These are phyloP conservation scores for Backusella macrospora DNA, from an alignment of 192 early-diverging fungal species.

Conservation along the genomic window DNA sequence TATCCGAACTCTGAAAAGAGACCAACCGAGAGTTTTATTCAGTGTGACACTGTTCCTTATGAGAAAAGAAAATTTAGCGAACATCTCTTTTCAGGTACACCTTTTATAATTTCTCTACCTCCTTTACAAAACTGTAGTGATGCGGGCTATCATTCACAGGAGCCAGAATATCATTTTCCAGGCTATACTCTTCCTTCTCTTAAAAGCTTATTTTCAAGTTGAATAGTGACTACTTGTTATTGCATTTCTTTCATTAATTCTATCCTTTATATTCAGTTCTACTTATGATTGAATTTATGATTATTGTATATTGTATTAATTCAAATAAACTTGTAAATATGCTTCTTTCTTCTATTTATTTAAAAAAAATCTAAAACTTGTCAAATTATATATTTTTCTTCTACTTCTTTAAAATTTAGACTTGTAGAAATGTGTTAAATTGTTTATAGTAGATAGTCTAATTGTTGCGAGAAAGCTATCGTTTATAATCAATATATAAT, in stretches of 20 bases:
- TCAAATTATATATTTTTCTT: neutral
- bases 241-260: neutral
- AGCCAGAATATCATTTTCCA: too few species aligned
- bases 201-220: constrained; percentile 15
- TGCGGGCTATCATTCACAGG: neutral
- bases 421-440: too few species aligned
- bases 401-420: neutral
- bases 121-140: neutral
- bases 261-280: neutral
- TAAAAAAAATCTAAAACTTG: neutral
- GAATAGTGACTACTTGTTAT: neutral
- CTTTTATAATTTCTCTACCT: neutral
- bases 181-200: constrained; percentile 9
- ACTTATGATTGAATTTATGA: neutral
- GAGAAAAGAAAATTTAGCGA: neutral
- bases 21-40: neutral
- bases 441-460: neutral
- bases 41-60: neutral
- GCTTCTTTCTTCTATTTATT: neutral
- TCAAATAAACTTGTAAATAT: neutral
- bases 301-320: constrained; percentile 5
- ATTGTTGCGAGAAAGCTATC: neutral
- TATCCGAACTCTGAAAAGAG: constrained; percentile 4
- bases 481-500: neutral
- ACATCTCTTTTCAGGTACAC: neutral